Conservation (phyloP, 495 filamentous ascomycete species). For the Margaritispora aquatica region DNA sequence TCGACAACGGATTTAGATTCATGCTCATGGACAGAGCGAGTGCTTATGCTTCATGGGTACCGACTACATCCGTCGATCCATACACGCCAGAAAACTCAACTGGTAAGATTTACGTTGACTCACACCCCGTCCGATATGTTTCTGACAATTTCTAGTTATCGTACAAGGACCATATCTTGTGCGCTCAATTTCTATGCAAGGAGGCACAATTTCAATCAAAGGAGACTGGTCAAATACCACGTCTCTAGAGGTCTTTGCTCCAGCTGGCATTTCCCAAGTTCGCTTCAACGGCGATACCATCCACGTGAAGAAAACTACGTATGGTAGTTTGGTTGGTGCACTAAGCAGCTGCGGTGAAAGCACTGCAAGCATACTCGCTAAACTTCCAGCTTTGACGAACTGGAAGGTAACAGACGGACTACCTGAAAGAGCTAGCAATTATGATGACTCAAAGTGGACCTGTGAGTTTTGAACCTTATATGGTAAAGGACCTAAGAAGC, state of each 20-base stretch:
- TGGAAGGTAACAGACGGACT: conserved; percentile 65
- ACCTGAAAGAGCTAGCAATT: conserved; percentile 51
- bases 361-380: conserved; percentile 34
- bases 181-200: conserved; percentile 44
- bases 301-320: conserved; percentile 33
- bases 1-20: conserved; percentile 37
- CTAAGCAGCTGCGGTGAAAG: conserved; percentile 32
- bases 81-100: conserved; percentile 37
- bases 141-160: conserved; percentile 34
- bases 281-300: conserved; percentile 52
- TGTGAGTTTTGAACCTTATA: not conserved
- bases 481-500: not conserved
- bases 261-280: conserved; percentile 39
- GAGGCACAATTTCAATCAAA: conserved; percentile 44
- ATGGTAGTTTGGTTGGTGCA: conserved; percentile 41
- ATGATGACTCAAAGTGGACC: conserved; percentile 53
- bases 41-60: conserved; percentile 52
- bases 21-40: conserved; percentile 43
- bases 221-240: conserved; percentile 61
- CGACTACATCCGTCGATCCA: conserved; percentile 45
- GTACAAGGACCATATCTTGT: conserved; percentile 64
- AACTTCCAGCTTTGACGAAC: conserved; percentile 31
- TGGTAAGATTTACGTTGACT: conserved; percentile 27
- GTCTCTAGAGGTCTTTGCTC: conserved; percentile 52
- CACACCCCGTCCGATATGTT: too few relatives aligned